Base-by-base conservation (phyloP, 441 rosid species). In the Gossypium davidsonii region DNA sequence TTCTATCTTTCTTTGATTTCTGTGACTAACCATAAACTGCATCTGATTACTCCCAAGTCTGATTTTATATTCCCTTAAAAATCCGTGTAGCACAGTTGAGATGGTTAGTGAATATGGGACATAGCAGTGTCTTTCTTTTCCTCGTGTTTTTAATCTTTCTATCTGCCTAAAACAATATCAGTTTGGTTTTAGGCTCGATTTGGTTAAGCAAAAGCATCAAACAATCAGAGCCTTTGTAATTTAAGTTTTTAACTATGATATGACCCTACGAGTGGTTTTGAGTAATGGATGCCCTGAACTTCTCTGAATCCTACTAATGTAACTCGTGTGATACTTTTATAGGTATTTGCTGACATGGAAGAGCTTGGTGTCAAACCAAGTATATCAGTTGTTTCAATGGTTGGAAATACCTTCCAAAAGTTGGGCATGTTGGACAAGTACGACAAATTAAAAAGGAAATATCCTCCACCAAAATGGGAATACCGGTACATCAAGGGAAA, bases 341-440 rank as follows among this genome's bases (percentile, higher is more conserved):
- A 91, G 99, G 77, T 92, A 76, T 95, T 95, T 84, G 99, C 97
- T 55, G 98, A 95, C 79, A 91, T 95, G 99, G 99, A 93, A 82
- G 99, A 95, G 83, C 96, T 93, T 34, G 90, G 93, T 39, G 82
- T 95, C 73, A 79, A 80, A 71, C 99, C 98, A 8, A 82, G 79
- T 65, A 66, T 79, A 73, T 69, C 97, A 18, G 83, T 85, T 49
- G 89, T 92, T 68, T 53, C 79, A 7, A 90, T 91, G 99, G 79
- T 93, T 77, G 99, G 96, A 44, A 81, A 82, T 42, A 89, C 84
- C 67, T 91, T 95, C 84, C 73, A 82, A 81, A 84, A 87, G 76
- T 74, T 88, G 9, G 92, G 80, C 31, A 90, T 90, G 96, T 60
- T 76, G 68, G 98, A 95, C 80, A 93, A 92, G 73, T 85, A 86